These are phyloP conservation scores for Candida nanaspora DNA, from an alignment of 805 yeast species.

Conservation along the genomic window DNA sequence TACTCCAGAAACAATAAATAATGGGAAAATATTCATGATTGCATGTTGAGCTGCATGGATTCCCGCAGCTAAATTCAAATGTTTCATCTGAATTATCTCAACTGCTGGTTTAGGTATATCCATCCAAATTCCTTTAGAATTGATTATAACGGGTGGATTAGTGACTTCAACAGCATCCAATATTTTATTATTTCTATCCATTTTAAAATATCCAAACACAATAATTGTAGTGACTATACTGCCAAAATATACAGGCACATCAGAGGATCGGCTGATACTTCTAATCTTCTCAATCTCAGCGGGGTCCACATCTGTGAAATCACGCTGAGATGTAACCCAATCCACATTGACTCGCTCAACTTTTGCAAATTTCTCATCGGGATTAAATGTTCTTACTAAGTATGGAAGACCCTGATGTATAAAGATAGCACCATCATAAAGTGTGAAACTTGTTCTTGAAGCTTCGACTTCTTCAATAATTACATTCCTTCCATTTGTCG, in stretches of 20 bases:
- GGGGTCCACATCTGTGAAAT: constrained; percentile 91
- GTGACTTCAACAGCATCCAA: constrained; percentile 90
- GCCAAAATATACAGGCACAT: constrained; percentile 69
- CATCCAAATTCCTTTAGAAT: constrained; percentile 85
- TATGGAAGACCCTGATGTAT: constrained; percentile 92
- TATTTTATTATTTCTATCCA: constrained; percentile 69
- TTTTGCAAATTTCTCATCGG: constrained; percentile 72
- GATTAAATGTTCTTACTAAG: constrained; percentile 74
- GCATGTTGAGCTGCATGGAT: constrained; percentile 98
- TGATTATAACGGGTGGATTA: constrained; percentile 68
- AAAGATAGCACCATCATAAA: constrained; percentile 89
- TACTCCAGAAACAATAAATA: constrained; percentile 61
- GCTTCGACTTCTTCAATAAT: constrained; percentile 88
- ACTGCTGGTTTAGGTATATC: constrained; percentile 70
- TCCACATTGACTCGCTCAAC: constrained; percentile 88
- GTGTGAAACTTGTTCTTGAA: constrained; percentile 79
- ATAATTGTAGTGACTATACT: constrained; percentile 60
- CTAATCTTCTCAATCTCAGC: constrained; percentile 57
- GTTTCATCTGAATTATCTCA: constrained; percentile 47
- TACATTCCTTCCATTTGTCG: constrained; percentile 65
- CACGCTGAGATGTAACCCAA: constrained; percentile 90
- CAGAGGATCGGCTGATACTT: constrained; percentile 39
- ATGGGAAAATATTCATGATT: constrained; percentile 69
- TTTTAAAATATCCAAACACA: constrained; percentile 91
- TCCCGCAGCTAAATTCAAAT: constrained; percentile 74